A percentile compares a stretch with the other conserved stretches of the same genome.
phyloP scores from a whole-genome alignment of 805 yeast species.

The Hermanozyma aechmeae region DNA sequence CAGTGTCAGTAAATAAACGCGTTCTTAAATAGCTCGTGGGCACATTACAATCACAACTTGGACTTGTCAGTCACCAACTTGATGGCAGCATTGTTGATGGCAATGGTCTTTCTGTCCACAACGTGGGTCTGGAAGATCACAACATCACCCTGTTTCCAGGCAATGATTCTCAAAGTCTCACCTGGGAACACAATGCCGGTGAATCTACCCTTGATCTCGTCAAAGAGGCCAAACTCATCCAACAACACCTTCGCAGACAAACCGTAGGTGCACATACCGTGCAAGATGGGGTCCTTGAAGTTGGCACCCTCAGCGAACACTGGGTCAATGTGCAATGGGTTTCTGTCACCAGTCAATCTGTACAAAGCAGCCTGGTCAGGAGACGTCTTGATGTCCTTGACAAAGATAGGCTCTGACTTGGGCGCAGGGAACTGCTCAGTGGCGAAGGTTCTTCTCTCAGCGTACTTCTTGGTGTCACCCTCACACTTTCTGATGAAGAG shows the following conservation, averaged over 20 bases:
- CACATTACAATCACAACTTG: slow-evolving; percentile 31
- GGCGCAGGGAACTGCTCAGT: slow-evolving; percentile 58
- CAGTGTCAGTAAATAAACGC: no score
- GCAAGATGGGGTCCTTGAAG: slow-evolving; percentile 80
- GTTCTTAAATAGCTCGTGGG: not conserved
- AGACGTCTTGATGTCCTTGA: slow-evolving; percentile 45
- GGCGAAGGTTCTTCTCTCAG: slow-evolving; percentile 50
- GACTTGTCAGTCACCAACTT: slow-evolving; percentile 38
- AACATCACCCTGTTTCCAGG: slow-evolving; percentile 73
- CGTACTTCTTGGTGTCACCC: slow-evolving; percentile 40
- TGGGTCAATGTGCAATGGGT: slow-evolving; percentile 95
- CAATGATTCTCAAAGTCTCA: slow-evolving; percentile 68
- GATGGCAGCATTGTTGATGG: slow-evolving; percentile 82
- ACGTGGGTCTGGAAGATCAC: slow-evolving; percentile 77
- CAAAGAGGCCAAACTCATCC: slow-evolving; percentile 74
- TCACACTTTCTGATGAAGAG: slow-evolving; percentile 72
- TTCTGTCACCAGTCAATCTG: slow-evolving; percentile 87
- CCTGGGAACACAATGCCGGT: slow-evolving; percentile 93
- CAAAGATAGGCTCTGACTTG: slow-evolving; percentile 54
- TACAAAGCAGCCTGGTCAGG: slow-evolving; percentile 81
- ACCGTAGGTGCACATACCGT: slow-evolving; percentile 87
- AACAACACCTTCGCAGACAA: slow-evolving; percentile 64
- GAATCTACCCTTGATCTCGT: slow-evolving; percentile 84
- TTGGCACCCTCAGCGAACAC: slow-evolving; percentile 79
- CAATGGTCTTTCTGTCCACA: slow-evolving; percentile 67